These are phyloP conservation scores for Selaginella moellendorffii DNA, from an alignment of 75 land plant genomes.

Conservation along the genomic window DNA sequence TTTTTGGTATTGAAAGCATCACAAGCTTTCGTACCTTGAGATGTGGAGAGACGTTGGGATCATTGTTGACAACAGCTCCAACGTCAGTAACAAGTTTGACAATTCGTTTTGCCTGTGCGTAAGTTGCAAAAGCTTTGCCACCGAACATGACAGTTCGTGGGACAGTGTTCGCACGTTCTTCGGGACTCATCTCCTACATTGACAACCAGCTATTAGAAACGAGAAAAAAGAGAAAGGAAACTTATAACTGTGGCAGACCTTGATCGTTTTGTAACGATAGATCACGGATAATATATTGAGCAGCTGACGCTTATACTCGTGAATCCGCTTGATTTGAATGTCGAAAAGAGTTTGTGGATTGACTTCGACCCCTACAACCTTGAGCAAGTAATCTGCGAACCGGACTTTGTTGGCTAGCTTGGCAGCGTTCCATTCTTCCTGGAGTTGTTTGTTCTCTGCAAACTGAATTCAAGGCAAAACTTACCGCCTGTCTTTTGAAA, in stretches of 20 bases:
- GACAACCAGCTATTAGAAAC: neutral
- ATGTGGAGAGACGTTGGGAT: constrained; percentile 56
- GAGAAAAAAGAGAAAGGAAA: neutral
- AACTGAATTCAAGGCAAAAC: constrained; percentile 26
- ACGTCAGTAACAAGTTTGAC: constrained; percentile 92
- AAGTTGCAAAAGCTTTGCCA: constrained; percentile 98
- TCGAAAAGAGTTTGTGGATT: constrained; percentile 71
- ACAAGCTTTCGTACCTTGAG: constrained; percentile 44
- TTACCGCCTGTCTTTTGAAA: neutral
- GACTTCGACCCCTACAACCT: constrained; percentile 51
- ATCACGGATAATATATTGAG: constrained; percentile 80
- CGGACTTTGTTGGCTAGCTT: constrained; percentile 69
- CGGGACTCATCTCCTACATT: constrained; percentile 55
- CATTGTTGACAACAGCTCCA: constrained; percentile 82
- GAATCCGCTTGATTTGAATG: constrained; percentile 88
- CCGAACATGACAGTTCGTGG: constrained; percentile 90
- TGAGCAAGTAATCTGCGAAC: constrained; percentile 49
- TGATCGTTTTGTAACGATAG: constrained; percentile 81
- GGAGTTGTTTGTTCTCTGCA: constrained; percentile 60
- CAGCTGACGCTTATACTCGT: constrained; percentile 91
- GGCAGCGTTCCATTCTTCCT: constrained; percentile 74
- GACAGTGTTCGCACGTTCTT: constrained; percentile 54
- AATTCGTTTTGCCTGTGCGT: constrained; percentile 86
- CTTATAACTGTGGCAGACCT: constrained; percentile 23
- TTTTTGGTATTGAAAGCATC: neutral